Evolutionary conservation across 192 early-diverging fungal genomes (phyloP).

Genomic region (Kickxella alabastrina): DNA sequence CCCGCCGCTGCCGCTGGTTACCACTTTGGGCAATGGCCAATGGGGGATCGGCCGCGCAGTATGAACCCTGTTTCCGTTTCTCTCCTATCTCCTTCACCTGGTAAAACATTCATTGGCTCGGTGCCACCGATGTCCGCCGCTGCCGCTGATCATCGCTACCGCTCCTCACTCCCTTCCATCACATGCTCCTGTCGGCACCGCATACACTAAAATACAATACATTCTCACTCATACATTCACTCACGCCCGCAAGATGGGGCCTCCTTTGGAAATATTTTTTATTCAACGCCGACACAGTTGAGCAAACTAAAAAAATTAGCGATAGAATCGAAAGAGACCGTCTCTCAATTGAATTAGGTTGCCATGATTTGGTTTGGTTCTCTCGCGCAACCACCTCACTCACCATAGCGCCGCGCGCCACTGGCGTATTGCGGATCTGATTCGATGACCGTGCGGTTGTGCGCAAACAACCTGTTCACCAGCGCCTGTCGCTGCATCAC

Average conservation of each 20-base stretch:
- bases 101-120: not conserved
- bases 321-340: no score
- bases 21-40: no score
- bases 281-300: not conserved
- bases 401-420: constrained; percentile 17
- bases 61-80: not conserved
- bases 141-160: not conserved
- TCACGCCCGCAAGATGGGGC: not conserved
- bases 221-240: no score
- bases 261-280: not conserved
- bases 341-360: no score
- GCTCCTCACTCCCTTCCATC: not conserved
- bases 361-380: no score
- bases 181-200: constrained; percentile 1
- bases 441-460: constrained; percentile 71
- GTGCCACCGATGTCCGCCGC: not conserved
- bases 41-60: no score
- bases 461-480: constrained; percentile 70
- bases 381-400: no score
- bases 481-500: constrained; percentile 73
- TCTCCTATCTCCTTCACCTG: not conserved
- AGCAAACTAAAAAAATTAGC: no score
- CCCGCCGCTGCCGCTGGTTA: no score
- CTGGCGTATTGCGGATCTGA: constrained; percentile 25
- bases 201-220: no score